Percentiles rank a stretch among this genome's conserved stretches.
These are phyloP conservation scores for Lecanicillium sp. DNA, from an alignment of 2,329 filamentous ascomycete genomes.

Conservation along the genomic window DNA sequence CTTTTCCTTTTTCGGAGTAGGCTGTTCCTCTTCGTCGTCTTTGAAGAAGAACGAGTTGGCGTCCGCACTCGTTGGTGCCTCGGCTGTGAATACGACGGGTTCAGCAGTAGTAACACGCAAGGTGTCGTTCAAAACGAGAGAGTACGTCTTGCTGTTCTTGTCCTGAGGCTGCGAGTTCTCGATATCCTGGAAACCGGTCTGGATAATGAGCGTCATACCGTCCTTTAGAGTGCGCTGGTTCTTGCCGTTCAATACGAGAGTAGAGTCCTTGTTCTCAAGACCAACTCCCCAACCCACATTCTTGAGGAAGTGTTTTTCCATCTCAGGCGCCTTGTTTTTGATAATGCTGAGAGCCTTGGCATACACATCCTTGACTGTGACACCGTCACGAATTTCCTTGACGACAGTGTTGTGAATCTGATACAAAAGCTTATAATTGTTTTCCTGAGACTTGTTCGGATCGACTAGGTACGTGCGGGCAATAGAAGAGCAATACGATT, in stretches of 20 bases:
- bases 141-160: constrained; percentile 83
- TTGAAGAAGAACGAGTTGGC: constrained; percentile 98
- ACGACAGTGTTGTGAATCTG: constrained; percentile 82
- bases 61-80: constrained; percentile 84
- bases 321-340: constrained; percentile 84
- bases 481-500: constrained; percentile 89
- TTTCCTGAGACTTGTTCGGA: constrained; percentile 91
- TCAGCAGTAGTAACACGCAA: constrained; percentile 77
- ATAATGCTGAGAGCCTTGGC: constrained; percentile 74
- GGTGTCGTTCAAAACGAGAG: constrained; percentile 85
- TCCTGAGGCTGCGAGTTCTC: constrained; percentile 81
- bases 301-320: constrained; percentile 91
- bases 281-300: constrained; percentile 89
- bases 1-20: constrained; percentile 84
- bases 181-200: constrained; percentile 82
- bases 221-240: constrained; percentile 78
- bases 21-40: constrained; percentile 82
- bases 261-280: constrained; percentile 80
- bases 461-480: constrained; percentile 93
- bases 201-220: constrained; percentile 92
- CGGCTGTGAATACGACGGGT: constrained; percentile 83
- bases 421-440: constrained; percentile 82
- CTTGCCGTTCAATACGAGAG: constrained; percentile 79
- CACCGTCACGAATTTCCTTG: constrained; percentile 83
- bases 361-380: constrained; percentile 82